Evolutionary conservation across 2,329 filamentous ascomycete genomes (phyloP).

Genomic region (Zelopaecilomyces penicillatus): DNA sequence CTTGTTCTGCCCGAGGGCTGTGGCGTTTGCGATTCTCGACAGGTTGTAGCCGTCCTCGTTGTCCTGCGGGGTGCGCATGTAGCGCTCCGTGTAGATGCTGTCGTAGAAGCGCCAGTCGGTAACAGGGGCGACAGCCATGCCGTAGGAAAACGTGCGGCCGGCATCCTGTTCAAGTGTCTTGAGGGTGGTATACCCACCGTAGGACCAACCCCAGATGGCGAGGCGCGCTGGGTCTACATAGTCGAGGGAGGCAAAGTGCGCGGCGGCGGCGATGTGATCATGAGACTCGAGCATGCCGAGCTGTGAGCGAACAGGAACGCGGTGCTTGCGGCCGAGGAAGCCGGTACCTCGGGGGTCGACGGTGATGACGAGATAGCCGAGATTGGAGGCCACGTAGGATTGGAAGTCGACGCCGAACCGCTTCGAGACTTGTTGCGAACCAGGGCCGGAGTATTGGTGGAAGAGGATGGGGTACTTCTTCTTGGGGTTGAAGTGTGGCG

Average conservation of each 20-base stretch:
- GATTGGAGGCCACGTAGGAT: slow-evolving; percentile 71
- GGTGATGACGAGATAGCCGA: slow-evolving; percentile 91
- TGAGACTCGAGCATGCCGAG: slow-evolving; percentile 77
- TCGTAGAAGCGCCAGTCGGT: slow-evolving; percentile 97
- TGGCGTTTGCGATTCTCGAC: slow-evolving; percentile 65
- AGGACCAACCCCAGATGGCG: slow-evolving; percentile 98
- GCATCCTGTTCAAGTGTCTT: slow-evolving; percentile 91
- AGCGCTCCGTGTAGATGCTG: slow-evolving; percentile 88
- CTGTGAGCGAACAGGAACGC: slow-evolving; percentile 73
- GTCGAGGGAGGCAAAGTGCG: slow-evolving; percentile 68
- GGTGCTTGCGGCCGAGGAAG: slow-evolving; percentile 74
- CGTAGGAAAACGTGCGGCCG: slow-evolving; percentile 85
- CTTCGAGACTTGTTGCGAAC: slow-evolving; percentile 81
- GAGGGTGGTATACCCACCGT: slow-evolving; percentile 88
- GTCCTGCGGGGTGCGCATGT: slow-evolving; percentile 89
- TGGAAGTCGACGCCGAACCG: slow-evolving; percentile 82
- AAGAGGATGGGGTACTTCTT: slow-evolving; percentile 93
- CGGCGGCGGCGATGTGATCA: slow-evolving; percentile 86
- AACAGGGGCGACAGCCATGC: slow-evolving; percentile 97
- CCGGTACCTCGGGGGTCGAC: slow-evolving; percentile 92
- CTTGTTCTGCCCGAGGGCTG: slow-evolving; percentile 64
- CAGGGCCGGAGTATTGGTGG: slow-evolving; percentile 87
- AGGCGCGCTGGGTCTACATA: slow-evolving; percentile 79
- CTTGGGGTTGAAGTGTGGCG: slow-evolving; percentile 75
- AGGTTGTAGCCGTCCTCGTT: slow-evolving; percentile 71